Base-by-base conservation (phyloP, 1,139 yeast species). In the Protomyces macrosporus region DNA sequence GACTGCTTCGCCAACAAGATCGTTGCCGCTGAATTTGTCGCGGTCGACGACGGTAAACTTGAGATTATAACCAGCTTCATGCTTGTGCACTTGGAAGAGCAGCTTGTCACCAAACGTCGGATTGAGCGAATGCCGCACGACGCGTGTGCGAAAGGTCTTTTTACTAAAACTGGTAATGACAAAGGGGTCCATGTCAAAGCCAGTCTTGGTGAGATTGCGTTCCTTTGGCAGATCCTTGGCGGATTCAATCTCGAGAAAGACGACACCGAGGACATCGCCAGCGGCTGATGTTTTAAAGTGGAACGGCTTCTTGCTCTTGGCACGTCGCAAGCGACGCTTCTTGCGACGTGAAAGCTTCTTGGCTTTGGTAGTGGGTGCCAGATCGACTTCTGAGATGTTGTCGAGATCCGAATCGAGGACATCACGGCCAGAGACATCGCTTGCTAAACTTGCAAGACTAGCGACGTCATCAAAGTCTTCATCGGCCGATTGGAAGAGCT, bases 101-200 rank as follows among this genome's bases (percentile, higher is more conserved):
- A 91, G 76, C 69, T 87, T 77, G 74, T 91, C 96, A 72, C 89
- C 86, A 73, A 85, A 93, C 0, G 85, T 81, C 0, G 98, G 98
- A 65, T 86, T 87, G 61, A 90, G 75, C 0, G 89, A 87, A 72
- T 91, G 98, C 36, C 90, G 82, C 70, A 86, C 83, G 85, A 90
- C 87, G 33, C 93, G 86, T 0, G 97, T 90, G 69, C 96, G 82
- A 73, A 84, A 91, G 0, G 95, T 90, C 68, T 87, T 87, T 71
- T 88, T 87, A 10, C 97, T 97, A 74, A 91, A 90, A 0, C 97
- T 86, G 0, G 89, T 86, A 16, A 91, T 93, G 4, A 91, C 95
- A 75, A 91, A 93, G 0, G 98, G 98, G 72, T 93, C 98, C 95
- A 93, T 89, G 73, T 90, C 97, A 71, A 87, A 93, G 0, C 93